phyloP scores from a whole-genome alignment of 805 yeast species.

The Saccharomyces jurei region DNA sequence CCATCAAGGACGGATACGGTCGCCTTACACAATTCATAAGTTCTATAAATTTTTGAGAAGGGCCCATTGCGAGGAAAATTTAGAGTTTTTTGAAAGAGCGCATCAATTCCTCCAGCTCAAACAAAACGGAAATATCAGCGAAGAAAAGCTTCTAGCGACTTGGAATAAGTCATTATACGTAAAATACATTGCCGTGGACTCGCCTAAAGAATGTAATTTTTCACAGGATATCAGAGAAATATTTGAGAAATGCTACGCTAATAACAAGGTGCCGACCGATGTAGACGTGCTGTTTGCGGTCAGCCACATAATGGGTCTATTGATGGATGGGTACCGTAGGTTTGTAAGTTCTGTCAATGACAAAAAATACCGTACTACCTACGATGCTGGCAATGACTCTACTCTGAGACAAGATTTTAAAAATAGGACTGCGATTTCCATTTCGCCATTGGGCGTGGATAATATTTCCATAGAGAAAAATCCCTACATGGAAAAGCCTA shows the following conservation, averaged over 20 bases:
- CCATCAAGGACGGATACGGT: not conserved
- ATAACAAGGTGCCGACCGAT: conserved; percentile 12
- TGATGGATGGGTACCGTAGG: conserved; percentile 22
- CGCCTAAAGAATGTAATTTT: conserved; percentile 27
- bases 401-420: not conserved
- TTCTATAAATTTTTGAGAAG: conserved; percentile 19
- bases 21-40: conserved; percentile 11
- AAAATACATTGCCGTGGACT: conserved; percentile 19
- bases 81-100: conserved; percentile 15
- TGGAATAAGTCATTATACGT: conserved; percentile 22
- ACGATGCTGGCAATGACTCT: not conserved
- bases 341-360: conserved; percentile 7
- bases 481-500: not conserved
- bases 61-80: conserved; percentile 29
- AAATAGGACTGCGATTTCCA: not conserved
- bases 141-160: not conserved
- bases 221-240: conserved; percentile 18
- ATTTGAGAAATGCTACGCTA: conserved; percentile 15
- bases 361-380: not conserved
- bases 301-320: conserved; percentile 18
- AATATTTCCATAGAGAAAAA: not conserved
- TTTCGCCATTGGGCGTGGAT: not conserved
- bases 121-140: not conserved
- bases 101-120: not conserved
- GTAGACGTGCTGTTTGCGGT: conserved; percentile 18